Conservation (phyloP, 139 green algal species). For the Diplosphaera chodatii region DNA sequence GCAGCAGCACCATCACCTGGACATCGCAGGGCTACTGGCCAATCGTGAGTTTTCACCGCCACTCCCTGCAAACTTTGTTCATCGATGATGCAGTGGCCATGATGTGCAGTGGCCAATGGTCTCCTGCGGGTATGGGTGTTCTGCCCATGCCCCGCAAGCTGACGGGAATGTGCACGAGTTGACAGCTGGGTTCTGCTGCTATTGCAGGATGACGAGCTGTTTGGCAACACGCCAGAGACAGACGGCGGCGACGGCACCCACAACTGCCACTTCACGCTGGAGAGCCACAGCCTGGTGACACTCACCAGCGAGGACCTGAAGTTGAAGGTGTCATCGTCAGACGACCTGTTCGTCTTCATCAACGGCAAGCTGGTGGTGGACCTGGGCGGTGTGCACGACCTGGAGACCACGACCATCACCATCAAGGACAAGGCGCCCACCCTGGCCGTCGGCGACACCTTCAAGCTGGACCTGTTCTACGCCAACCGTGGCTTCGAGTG, state of each 20-base stretch:
- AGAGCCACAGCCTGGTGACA: neutral
- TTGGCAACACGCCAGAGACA: neutral
- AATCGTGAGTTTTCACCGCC: neutral
- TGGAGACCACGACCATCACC: neutral
- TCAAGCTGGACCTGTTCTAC: neutral
- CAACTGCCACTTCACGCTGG: constrained; percentile 1
- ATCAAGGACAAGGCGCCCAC: neutral
- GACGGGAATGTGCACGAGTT: too few relatives aligned
- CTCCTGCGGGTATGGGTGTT: too few relatives aligned
- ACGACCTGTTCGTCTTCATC: neutral
- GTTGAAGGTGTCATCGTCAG: neutral
- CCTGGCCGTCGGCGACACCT: neutral
- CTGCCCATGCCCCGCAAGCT: too few relatives aligned
- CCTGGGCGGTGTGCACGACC: neutral
- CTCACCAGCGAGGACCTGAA: neutral
- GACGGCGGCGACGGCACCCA: neutral
- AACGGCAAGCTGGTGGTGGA: neutral
- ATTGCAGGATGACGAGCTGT: neutral
- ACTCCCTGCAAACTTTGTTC: too few relatives aligned
- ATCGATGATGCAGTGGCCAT: neutral
- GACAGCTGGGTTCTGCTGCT: neutral
- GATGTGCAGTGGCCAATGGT: neutral
- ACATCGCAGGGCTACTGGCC: neutral
- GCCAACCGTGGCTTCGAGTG: neutral
- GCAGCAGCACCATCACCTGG: neutral